Base-by-base conservation (phyloP, 441 rosid species). In the Omphalea diandra region DNA sequence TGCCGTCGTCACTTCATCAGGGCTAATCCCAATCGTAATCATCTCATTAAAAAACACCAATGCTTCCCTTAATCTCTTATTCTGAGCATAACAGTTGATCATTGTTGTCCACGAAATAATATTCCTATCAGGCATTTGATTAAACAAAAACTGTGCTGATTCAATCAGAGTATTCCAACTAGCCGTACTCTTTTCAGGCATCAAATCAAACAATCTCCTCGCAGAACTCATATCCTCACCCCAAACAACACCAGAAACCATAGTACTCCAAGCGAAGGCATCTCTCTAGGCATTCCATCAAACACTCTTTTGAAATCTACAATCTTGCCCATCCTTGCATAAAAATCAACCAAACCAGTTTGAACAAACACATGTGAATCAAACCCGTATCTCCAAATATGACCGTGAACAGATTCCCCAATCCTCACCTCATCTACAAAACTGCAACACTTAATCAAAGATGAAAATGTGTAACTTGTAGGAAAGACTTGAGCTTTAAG, bases 31-130 rank as follows among this genome's bases (percentile, higher is more conserved):
- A 33, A 29, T 22, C 46, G 26, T 55, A 26, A 8, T 63, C 77
- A 74, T 74, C 59, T 75, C 79, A 68, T 20, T 54, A 67, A 80
- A 80, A 44, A 66, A 35, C 27, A 29, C 35, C 41, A 80, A 47
- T 22, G 83, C 83, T 72, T 75, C 81, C 55, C 66, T 33, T 47
- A 44, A 80, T 58, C 63, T 73, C 72, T 62, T 66, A 63, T 75
- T 75, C 70, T 72, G 83, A 65, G 83, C 52, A 63, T 74, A 72
- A 68, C 81, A 77, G 27, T 66, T 69, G 35, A 80, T 69, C 83
- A 80, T 80, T 1, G 79, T 77, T 46, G 79, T 80, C 79, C 83
- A 77, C 2, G 83, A 77, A 78, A 80, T 68, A 54, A 72, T 70
- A 70, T 80, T 81, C 69, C 69, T 77, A 1, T 3, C 56, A 33